Evolutionary conservation across 2,329 filamentous ascomycete species (phyloP), one percentile per base, ranked within the genome.

Genomic region (Penicillium sp.): DNA sequence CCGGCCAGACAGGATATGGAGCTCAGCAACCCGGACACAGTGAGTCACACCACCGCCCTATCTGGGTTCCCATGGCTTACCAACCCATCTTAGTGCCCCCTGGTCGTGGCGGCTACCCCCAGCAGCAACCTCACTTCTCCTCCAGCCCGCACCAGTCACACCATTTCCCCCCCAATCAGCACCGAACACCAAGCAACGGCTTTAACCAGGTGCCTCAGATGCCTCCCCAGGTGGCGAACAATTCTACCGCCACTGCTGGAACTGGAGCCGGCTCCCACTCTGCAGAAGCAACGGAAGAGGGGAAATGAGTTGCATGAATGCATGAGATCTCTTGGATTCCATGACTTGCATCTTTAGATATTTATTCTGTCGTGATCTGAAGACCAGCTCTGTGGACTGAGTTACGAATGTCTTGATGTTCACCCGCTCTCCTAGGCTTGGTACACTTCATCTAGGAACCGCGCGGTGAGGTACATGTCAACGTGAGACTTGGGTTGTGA

Each of bases 21-120:
- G 83, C 84, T 26, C 88, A 88, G 61, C 88, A 89, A 60, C 83
- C 84, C 58, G 85, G 82, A 62, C 87, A 89, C 71, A 88, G 88
- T 90, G 85, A 83, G 88, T 87, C 65, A 45, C 30, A 9, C 24
- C 3, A 40, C 51, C 45, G 51, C 55, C 46, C 34, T 47, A 39
- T 46, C 51, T 50, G 52, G 48, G 51, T 39, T 13, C 24, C 51
- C 47, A 56, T 54, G 47, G 45, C 71, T 79, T 72, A 77, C 73
- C 70, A 70, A 71, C 68, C 49, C 57, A 57, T 56, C 59, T 52
- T 62, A 87, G 82, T 86, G 78, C 81, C 79, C 59, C 81, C 82
- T 54, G 80, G 81, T 63, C 82, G 84, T 44, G 71, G 72, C 63
- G 80, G 80, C 46, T 88, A 86, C 68, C 80, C 78, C 60, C 83